Evolutionary conservation across 257 asterid species (phyloP).

Genomic region (Solanum chmielewskii): DNA sequence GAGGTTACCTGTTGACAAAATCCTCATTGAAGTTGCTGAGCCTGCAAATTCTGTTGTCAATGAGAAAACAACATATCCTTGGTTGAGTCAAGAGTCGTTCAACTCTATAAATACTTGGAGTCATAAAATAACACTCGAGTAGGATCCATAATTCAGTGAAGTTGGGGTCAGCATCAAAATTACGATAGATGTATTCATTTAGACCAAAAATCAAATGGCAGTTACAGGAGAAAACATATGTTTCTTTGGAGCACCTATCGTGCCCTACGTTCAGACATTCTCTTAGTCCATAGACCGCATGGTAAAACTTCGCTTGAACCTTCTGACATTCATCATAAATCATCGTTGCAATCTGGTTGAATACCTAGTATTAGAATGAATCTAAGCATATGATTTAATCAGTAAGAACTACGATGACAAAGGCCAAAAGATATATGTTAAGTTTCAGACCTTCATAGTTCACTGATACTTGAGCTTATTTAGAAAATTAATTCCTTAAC

Average conservation of each 20-base stretch:
- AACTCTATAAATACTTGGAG: not conserved
- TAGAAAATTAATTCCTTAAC: not conserved
- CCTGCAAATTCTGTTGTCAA: not conserved
- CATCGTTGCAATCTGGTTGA: not conserved
- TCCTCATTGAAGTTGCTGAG: not conserved
- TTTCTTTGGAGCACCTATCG: not conserved
- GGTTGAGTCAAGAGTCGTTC: not conserved
- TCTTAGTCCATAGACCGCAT: not conserved
- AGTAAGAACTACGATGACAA: not conserved
- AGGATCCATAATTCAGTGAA: not conserved
- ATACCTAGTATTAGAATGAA: not conserved
- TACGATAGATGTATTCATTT: not conserved
- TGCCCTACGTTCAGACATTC: slow-evolving; percentile 1
- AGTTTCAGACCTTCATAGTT: not conserved
- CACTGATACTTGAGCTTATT: not conserved
- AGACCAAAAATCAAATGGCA: not conserved
- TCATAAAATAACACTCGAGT: not conserved
- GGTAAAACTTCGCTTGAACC: not conserved
- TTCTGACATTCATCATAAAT: not conserved
- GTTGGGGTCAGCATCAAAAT: not conserved
- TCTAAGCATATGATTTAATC: not conserved
- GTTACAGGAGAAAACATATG: not conserved
- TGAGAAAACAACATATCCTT: not conserved
- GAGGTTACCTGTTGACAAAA: not conserved
- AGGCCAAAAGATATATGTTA: not conserved